These are phyloP conservation scores for Hirsutella thompsonii DNA, from an alignment of 2,329 filamentous ascomycete species.

Conservation along the genomic window DNA sequence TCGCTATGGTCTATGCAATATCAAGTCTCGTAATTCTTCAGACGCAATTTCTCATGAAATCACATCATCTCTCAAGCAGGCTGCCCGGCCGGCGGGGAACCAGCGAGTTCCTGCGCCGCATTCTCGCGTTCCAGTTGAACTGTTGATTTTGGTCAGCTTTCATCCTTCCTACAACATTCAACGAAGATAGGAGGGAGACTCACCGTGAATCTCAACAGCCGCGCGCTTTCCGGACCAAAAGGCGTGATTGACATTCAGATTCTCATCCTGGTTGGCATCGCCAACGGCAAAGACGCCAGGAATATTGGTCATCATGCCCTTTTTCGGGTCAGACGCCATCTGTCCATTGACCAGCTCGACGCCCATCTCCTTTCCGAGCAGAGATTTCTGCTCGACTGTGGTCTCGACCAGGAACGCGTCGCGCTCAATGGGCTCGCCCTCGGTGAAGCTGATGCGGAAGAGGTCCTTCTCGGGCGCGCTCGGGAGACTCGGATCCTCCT, in stretches of 20 bases:
- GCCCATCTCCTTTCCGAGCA: conserved; percentile 31
- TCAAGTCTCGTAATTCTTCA: too few relatives aligned
- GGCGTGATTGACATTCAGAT: conserved; percentile 48
- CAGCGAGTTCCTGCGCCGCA: too few relatives aligned
- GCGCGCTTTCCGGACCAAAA: conserved; percentile 45
- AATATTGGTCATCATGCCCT: conserved; percentile 32
- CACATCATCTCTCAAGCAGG: too few relatives aligned
- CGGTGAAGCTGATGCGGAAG: conserved; percentile 39
- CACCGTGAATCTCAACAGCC: conserved; percentile 43
- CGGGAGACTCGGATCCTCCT: conserved; percentile 26
- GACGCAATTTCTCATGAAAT: too few relatives aligned
- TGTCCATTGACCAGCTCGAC: conserved; percentile 30
- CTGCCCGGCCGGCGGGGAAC: too few relatives aligned
- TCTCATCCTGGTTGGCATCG: conserved; percentile 44
- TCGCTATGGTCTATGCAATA: too few relatives aligned
- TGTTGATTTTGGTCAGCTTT: too few relatives aligned
- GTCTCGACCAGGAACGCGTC: conserved; percentile 40
- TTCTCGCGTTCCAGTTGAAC: too few relatives aligned
- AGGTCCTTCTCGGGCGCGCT: conserved; percentile 36
- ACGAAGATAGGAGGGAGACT: too few relatives aligned
- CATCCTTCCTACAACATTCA: too few relatives aligned
- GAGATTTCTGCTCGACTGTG: conserved; percentile 31
- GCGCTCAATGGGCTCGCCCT: conserved; percentile 29
- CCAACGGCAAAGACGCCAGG: conserved; percentile 44
- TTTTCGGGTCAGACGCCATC: conserved; percentile 23